A percentile compares a stretch with the other conserved stretches of the same genome.
Conservation (phyloP, 2,329 filamentous ascomycete species). For the Scolecobasidium constrictum region DNA sequence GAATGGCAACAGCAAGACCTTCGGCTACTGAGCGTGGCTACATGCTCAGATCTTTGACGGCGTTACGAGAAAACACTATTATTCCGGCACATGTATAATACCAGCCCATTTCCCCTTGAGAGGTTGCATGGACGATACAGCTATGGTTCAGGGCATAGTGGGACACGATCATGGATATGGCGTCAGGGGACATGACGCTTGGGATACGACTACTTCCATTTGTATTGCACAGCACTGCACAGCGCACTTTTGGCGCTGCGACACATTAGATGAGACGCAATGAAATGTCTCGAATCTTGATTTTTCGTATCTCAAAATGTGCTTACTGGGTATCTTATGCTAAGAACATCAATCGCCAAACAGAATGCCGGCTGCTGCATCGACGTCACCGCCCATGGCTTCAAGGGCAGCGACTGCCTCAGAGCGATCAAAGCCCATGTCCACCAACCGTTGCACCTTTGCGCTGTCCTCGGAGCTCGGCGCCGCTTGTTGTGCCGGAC, state of each 20-base stretch:
- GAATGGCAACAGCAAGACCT: not conserved
- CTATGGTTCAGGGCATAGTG: not conserved
- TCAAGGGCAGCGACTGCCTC: constrained; percentile 38
- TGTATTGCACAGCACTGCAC: no score
- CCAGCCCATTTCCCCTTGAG: no score
- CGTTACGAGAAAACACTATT: not conserved
- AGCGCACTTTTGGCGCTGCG: no score
- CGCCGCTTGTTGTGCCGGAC: not conserved
- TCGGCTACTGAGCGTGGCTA: not conserved
- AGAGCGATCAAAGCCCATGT: constrained; percentile 33
- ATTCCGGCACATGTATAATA: not conserved
- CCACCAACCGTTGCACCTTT: constrained; percentile 29
- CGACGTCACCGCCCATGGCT: constrained; percentile 37
- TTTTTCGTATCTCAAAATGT: no score
- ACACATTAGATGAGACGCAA: no score
- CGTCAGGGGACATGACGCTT: not conserved
- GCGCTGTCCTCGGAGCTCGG: constrained; percentile 26
- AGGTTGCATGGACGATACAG: no score
- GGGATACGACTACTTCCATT: not conserved
- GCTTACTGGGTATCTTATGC: not conserved
- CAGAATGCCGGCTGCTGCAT: constrained; percentile 29
- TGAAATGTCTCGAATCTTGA: no score
- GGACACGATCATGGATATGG: not conserved
- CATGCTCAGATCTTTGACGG: not conserved
- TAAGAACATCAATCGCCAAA: constrained; percentile 6